phyloP scores from a whole-genome alignment of 441 rosid species.

The Theobroma grandiflorum region DNA sequence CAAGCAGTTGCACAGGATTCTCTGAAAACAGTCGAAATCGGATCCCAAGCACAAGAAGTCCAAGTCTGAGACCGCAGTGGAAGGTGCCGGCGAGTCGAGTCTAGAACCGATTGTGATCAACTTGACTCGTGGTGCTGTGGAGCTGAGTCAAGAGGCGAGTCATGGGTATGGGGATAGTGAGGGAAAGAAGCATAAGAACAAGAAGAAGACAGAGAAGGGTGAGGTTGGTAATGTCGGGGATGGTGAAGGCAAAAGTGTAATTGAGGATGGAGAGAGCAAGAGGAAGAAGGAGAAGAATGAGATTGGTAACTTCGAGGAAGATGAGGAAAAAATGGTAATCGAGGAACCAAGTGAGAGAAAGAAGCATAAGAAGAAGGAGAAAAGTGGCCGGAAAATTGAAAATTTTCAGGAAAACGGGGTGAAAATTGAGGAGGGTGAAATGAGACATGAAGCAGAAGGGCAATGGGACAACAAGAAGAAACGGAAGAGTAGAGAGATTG shows the following conservation, averaged over 20 bases:
- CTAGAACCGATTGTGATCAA: slow-evolving; percentile 24
- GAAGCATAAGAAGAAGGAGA: slow-evolving; percentile 20
- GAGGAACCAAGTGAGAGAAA: neutral
- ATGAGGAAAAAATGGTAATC: neutral
- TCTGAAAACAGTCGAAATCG: slow-evolving; percentile 14
- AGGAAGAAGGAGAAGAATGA: slow-evolving; percentile 8
- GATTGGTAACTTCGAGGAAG: neutral
- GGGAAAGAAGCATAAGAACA: slow-evolving; percentile 4
- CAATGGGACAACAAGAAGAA: slow-evolving; percentile 17
- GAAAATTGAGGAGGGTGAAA: slow-evolving; percentile 1
- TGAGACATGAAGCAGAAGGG: neutral
- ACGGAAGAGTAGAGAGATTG: slow-evolving; percentile 20
- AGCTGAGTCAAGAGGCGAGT: slow-evolving; percentile 18
- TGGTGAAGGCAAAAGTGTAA: neutral
- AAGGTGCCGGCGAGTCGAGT: slow-evolving; percentile 19
- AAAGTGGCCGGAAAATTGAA: slow-evolving; percentile 17
- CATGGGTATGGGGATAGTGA: slow-evolving; percentile 1
- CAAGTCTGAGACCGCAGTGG: slow-evolving; percentile 6
- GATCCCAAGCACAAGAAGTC: slow-evolving; percentile 20
- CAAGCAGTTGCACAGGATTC: slow-evolving; percentile 22
- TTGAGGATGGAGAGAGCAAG: slow-evolving; percentile 17
- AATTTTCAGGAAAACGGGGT: slow-evolving; percentile 16
- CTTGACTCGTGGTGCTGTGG: neutral
- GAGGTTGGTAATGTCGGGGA: neutral
- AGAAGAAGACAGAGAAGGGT: slow-evolving; percentile 16